Base-by-base conservation (phyloP, 2,329 filamentous ascomycete species). In the Fusarium fujikuroi region DNA sequence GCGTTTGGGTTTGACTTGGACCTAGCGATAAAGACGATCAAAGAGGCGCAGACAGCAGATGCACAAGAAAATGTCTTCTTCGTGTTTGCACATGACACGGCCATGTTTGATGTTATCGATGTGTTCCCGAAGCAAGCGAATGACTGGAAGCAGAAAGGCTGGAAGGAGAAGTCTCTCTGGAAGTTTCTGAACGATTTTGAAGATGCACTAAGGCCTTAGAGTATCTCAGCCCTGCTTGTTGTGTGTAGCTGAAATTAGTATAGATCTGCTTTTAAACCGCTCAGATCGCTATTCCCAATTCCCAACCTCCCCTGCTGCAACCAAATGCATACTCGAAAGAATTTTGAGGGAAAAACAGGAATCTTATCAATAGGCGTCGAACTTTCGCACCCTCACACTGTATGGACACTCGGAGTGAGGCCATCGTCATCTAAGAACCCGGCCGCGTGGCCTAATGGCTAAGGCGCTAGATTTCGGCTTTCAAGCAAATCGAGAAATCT, bases 361-460 rank as follows among this genome's bases (percentile, higher is more conserved):
- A 28, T 15, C 19, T 7, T 3, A 15, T 28, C 3, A 28, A 7
- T 9, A 1, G 18, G 3, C 18, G 25, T 25, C 28, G 10, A 37
- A 39, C 5, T 23, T 16, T n/a, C 8, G 1, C 6, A 1, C 0
- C 0, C 2, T 19, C 5, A 5, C 4, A 16, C 2, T 4, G 43
- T 63, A 63, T 69, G 23, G 19, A 1, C 6, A 5, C 18, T 46
- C 11, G 0, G 4, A 69, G 4, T 8, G 39, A 34, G 1, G 30
- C 2, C 7, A 39, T 49, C 30, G 7, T 18, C 36, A 59, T 53
- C 3, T 1, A 44, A 52, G 2, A 34, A 43, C 6, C 21, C 11
- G 66, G 66, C 65, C 62, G 65, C 62, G 65, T 68, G 62, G 65
- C 65, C 62, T 67, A 67, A 67, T 66, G 62, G 65, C 65, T 66